Evolutionary conservation across 169 alveolate genomes (phyloP), one percentile per base, ranked within the genome.

Genomic region (Cryptosporidium viatorum): DNA sequence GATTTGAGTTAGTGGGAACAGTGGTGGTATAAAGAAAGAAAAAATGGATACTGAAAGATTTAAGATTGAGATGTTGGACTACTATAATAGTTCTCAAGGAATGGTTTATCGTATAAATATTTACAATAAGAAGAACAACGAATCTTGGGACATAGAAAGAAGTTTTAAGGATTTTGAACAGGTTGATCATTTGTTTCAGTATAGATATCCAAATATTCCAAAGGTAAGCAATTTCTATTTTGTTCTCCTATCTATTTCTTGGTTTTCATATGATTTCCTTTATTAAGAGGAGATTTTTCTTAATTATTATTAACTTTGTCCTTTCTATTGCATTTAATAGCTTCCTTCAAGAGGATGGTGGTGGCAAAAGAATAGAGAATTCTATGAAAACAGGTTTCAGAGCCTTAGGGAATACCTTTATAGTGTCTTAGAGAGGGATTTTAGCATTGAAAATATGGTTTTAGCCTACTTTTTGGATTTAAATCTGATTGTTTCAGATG

Each of bases 131-230:
- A 80, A 65, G 43, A 59, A 23, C 37, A 65, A 41, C 18, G 89
- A 80, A 35, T 62, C 80, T 43, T 80, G 89, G 89, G 73, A 80
- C 29, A 80, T 80, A 29, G 75, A 65, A 9, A 80, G 75, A 41
- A 80, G 89, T 52, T 80, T 60, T 37, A 48, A 41, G 16, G 89
- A 80, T 14, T 80, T 80, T 59, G 67, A 62, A 26, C 89, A 80
- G 12, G 89, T 80, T 33, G 89, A 80, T 29, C 69, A 80, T 18
- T 80, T 80, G 21, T 65, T 80, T 80, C 89, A 48, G 14, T 80
- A 62, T 45, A 80, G 89, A 80, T 80, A 80, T 43, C 89, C 89
- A 21, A 45, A 39, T 1, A 80, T 80, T 29, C 89, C 89, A 80
- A 65, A 62, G 50, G 89, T 80, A 80, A 43, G 73, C 37, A 3